Base-by-base conservation (phyloP, 139 green algal genomes). In the Chlamydomonas urium region DNA sequence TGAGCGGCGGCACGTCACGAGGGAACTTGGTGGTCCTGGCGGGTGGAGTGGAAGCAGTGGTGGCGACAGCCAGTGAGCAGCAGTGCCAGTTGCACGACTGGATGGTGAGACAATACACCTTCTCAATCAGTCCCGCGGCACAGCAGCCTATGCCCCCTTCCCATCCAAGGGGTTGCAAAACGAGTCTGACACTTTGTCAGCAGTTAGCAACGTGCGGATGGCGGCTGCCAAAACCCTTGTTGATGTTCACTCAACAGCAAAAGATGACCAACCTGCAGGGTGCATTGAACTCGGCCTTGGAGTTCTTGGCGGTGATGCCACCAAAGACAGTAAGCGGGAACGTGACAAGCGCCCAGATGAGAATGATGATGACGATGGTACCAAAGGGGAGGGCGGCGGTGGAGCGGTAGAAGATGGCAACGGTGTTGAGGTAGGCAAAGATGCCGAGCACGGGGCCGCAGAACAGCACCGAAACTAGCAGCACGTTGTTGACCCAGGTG, bases 251-350 rank as follows among this genome's bases (percentile, higher is more conserved):
- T 14, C 2, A 10, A 14, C 8, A 58, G n/a, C n/a, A n/a, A n/a
- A n/a, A n/a, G n/a, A n/a, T 26, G 38, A n/a, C n/a, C n/a, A n/a
- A 85, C 65, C 93, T 82, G 81, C 83, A 92, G 1, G 83, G 83
- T 0, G 91, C 83, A 47, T 86, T 79, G 73, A 95, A 93, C 74
- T 93, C 86, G 0, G 74, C 65, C 71, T 83, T 86, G 56, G 71
- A 67, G 73, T 84, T 84, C 77, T 82, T 82, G 3, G 75, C 81
- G 3, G 83, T 79, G 59, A 97, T 94, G 59, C 90, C 93, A 23
- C 93, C 93, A 32, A 97, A 50, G 21, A 98, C 60, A 21, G 93
- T 97, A 26, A 98, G 86, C 10, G 93, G 93, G 77, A 97, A 90
- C 14, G 93, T 97, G 61, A 93, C 81, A 2, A 96, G 73, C 1